phyloP scores from a whole-genome alignment of 2,329 filamentous ascomycete species.

The Dactylella cylindrospora region DNA sequence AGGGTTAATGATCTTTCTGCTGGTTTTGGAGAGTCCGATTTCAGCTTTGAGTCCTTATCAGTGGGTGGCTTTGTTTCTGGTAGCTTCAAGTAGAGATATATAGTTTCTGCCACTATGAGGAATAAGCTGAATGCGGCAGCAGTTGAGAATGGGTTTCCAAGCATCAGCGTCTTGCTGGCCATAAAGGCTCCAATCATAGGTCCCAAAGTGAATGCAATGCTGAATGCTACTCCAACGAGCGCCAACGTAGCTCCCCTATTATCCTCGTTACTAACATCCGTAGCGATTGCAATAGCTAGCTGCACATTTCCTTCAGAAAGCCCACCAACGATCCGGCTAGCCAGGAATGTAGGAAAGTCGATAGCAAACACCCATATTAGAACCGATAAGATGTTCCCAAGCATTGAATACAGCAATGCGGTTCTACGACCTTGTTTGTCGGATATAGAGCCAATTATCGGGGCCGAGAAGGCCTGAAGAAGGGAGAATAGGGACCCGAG shows the following conservation, averaged over 20 bases:
- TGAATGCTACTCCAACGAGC: constrained; percentile 93
- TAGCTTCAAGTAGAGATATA: constrained; percentile 79
- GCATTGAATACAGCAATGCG: constrained; percentile 87
- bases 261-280: constrained; percentile 85
- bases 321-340: constrained; percentile 88
- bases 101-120: constrained; percentile 80
- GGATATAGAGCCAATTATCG: constrained; percentile 83
- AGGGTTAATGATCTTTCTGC: constrained; percentile 55
- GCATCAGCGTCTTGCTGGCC: constrained; percentile 71
- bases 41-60: constrained; percentile 45
- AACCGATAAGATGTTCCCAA: constrained; percentile 87
- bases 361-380: constrained; percentile 90
- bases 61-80: constrained; percentile 78
- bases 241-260: constrained; percentile 91
- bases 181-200: constrained; percentile 87
- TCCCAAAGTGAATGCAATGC: constrained; percentile 93
- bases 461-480: constrained; percentile 87
- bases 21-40: constrained; percentile 17
- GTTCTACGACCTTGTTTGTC: constrained; percentile 78
- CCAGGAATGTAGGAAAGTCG: constrained; percentile 93
- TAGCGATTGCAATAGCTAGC: constrained; percentile 91
- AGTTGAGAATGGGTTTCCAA: constrained; percentile 86
- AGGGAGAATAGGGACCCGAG: constrained; percentile 91
- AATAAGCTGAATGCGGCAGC: constrained; percentile 84
- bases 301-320: constrained; percentile 97